A percentile compares a stretch with the other conserved stretches of the same genome.
Evolutionary conservation across 257 asterid species (phyloP).

Genomic region (Solanum chilense): DNA sequence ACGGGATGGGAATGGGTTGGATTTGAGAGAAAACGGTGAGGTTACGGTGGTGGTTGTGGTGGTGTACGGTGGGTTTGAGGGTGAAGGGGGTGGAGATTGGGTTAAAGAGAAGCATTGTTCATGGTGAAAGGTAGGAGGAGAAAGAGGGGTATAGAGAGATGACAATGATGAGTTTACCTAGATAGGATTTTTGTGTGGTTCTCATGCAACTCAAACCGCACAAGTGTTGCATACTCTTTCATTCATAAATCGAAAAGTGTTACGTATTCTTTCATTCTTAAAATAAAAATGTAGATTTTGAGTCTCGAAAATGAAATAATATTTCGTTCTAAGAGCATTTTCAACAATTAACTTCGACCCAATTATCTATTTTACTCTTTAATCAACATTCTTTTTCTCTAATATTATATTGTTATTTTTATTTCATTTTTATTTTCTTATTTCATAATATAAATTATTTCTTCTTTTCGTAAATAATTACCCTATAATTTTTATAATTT

Average conservation of each 20-base stretch:
- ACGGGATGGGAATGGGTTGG: background rate
- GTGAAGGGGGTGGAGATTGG: slow-evolving; percentile 18
- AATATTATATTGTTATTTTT: too few relatives aligned
- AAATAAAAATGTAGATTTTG: too few relatives aligned
- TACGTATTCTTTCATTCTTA: background rate
- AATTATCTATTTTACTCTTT: too few relatives aligned
- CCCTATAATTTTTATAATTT: too few relatives aligned
- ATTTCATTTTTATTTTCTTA: too few relatives aligned
- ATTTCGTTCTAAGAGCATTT: too few relatives aligned
- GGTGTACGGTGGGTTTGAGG: slow-evolving; percentile 8
- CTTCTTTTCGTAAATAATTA: too few relatives aligned
- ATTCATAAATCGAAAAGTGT: background rate
- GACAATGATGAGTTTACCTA: background rate
- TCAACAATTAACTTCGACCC: too few relatives aligned
- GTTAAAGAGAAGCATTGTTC: slow-evolving; percentile 48
- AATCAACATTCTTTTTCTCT: too few relatives aligned
- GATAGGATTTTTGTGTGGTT: background rate
- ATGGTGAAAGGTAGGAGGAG: background rate
- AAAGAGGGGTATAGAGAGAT: background rate
- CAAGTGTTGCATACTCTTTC: background rate
- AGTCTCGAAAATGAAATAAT: too few relatives aligned
- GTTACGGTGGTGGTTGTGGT: slow-evolving; percentile 11
- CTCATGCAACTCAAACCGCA: background rate
- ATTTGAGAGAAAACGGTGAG: slow-evolving; percentile 18
- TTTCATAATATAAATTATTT: too few relatives aligned